phyloP scores from a whole-genome alignment of 352 stramenopile species.

The Globisporangium uncinulatum region DNA sequence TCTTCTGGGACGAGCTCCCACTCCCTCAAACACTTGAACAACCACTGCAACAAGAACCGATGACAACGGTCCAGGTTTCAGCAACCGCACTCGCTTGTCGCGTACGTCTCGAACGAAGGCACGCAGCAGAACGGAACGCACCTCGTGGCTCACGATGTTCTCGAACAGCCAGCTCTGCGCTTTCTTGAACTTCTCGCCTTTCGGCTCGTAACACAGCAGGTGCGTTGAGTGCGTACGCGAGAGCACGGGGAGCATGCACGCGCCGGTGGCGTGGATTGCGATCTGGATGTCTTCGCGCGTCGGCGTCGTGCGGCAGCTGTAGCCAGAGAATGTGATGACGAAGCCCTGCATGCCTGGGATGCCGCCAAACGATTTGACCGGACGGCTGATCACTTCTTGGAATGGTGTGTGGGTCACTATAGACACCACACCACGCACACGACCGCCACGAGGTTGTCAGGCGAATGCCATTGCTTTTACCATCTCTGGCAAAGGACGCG shows the following conservation, averaged over 20 bases:
- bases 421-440: neutral
- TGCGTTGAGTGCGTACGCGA: constrained; percentile 81
- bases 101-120: neutral
- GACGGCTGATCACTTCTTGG: constrained; percentile 46
- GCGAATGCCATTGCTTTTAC: neutral
- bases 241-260: constrained; percentile 78
- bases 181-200: constrained; percentile 84
- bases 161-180: constrained; percentile 74
- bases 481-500: neutral
- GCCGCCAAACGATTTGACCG: constrained; percentile 58
- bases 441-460: neutral
- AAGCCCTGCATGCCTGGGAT: constrained; percentile 75
- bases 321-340: constrained; percentile 80
- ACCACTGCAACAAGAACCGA: constrained; percentile 38
- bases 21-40: constrained; percentile 59
- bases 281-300: constrained; percentile 82
- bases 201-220: constrained; percentile 68
- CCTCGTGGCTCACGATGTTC: constrained; percentile 78
- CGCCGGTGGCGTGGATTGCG: constrained; percentile 75
- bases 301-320: constrained; percentile 65
- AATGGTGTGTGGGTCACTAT: constrained; percentile 23
- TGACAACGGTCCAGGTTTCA: constrained; percentile 6
- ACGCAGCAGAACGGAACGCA: constrained; percentile 16
- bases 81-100: neutral
- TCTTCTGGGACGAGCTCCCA: constrained; percentile 65